Conservation (phyloP, 306 rosid species). For the Inga leiocalycina region DNA sequence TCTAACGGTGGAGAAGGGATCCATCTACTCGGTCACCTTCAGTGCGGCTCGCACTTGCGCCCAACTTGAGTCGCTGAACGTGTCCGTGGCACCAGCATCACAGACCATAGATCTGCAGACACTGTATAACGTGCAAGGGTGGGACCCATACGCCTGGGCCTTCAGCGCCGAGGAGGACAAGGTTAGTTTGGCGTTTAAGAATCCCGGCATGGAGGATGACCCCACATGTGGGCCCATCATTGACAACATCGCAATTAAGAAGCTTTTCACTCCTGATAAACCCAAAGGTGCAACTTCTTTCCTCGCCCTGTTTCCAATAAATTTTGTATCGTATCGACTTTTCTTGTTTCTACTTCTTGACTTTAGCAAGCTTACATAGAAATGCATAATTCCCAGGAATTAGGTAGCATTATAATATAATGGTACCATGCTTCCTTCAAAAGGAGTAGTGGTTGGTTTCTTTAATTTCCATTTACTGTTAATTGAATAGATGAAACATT, state of each 20-base stretch:
- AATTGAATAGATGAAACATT: neutral
- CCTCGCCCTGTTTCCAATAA: neutral
- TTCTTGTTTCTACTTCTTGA: neutral
- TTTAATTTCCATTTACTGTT: neutral
- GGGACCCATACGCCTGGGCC: conserved; percentile 94
- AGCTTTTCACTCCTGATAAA: conserved; percentile 74
- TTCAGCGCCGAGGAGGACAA: conserved; percentile 61
- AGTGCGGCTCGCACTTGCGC: conserved; percentile 99
- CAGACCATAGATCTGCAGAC: conserved; percentile 95
- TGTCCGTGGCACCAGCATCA: conserved; percentile 77
- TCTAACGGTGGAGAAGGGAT: conserved; percentile 74
- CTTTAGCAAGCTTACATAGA: neutral
- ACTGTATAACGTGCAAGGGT: conserved; percentile 84
- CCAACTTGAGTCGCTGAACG: conserved; percentile 81
- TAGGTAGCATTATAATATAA: neutral
- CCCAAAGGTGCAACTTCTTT: conserved; percentile 62
- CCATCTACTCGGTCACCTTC: conserved; percentile 76
- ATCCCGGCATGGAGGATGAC: conserved; percentile 98
- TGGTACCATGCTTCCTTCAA: neutral
- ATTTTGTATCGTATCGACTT: neutral
- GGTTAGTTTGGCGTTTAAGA: conserved; percentile 63
- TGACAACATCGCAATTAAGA: conserved; percentile 84
- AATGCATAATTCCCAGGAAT: neutral
- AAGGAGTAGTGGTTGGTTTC: neutral
- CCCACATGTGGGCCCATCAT: conserved; percentile 98